phyloP scores from a whole-genome alignment of 208 protist species.

The Ichthyophonus hoferi region DNA sequence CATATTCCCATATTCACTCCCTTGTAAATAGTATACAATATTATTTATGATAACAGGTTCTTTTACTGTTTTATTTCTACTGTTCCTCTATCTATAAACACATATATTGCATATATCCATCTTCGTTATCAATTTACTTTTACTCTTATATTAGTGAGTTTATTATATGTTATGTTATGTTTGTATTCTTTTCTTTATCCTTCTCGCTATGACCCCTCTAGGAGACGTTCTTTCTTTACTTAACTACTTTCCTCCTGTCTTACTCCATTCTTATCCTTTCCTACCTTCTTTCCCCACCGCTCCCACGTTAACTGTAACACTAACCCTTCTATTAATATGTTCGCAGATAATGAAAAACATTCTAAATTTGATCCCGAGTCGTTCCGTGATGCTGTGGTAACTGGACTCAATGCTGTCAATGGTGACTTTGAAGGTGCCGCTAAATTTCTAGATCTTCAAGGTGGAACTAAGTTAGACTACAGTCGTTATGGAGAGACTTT shows the following conservation, averaged over 20 bases:
- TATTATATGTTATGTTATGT: no score
- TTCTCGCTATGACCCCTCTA: no score
- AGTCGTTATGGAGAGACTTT: conserved; percentile 36
- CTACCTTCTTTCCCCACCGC: not conserved
- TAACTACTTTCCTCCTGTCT: no score
- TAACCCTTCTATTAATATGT: not conserved
- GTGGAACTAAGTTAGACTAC: conserved; percentile 39
- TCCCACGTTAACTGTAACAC: not conserved
- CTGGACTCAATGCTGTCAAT: conserved; percentile 12
- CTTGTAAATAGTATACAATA: not conserved
- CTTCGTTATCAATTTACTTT: no score
- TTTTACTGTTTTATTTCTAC: not conserved
- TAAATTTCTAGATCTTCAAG: conserved; percentile 22
- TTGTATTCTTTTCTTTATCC: no score
- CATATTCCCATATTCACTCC: no score
- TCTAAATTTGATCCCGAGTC: conserved; percentile 37
- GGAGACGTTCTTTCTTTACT: no score
- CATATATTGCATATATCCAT: no score
- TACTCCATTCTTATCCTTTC: not conserved
- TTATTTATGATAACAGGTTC: not conserved
- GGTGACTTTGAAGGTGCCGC: not conserved
- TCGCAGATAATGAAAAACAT: conserved; percentile 39
- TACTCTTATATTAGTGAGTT: no score
- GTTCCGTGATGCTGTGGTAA: conserved; percentile 37
- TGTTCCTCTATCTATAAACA: no score